Evolutionary conservation across 225 moss, liverwort and hornwort genomes (phyloP).

Genomic region (Sphagnum tenellum): DNA sequence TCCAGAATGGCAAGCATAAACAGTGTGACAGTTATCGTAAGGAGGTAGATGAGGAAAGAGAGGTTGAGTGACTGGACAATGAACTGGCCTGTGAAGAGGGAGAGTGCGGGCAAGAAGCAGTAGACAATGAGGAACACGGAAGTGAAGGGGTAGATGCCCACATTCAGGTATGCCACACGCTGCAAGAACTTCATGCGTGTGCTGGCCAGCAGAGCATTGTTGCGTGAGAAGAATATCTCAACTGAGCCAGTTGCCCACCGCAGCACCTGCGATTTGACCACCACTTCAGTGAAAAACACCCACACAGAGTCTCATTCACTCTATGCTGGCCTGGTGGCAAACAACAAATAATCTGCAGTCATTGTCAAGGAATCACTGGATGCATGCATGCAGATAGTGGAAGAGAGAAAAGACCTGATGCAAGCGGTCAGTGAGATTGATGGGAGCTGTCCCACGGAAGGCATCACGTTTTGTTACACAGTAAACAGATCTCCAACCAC

Average conservation of each 20-base stretch:
- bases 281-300: too few relatives aligned
- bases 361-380: too few relatives aligned
- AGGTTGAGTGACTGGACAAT: slow-evolving; percentile 65
- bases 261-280: slow-evolving; percentile 35
- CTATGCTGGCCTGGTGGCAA: too few relatives aligned
- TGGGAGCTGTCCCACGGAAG: slow-evolving; percentile 89
- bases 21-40: slow-evolving; percentile 68
- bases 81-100: slow-evolving; percentile 72
- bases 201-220: slow-evolving; percentile 80
- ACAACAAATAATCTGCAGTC: too few relatives aligned
- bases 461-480: slow-evolving; percentile 90
- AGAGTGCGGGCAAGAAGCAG: slow-evolving; percentile 85
- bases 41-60: slow-evolving; percentile 71
- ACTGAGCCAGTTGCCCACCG: slow-evolving; percentile 96
- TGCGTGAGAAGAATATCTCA: slow-evolving; percentile 91
- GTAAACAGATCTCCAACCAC: slow-evolving; percentile 89
- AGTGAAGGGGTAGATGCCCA: slow-evolving; percentile 93
- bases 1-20: slow-evolving; percentile 77
- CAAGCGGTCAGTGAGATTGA: slow-evolving; percentile 93
- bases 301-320: too few relatives aligned
- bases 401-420: slow-evolving; percentile 33
- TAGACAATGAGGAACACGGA: slow-evolving; percentile 85
- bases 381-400: too few relatives aligned
- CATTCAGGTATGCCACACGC: slow-evolving; percentile 84
- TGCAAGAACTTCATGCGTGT: slow-evolving; percentile 76